These are phyloP conservation scores for Cardiospermum halicacabum DNA, from an alignment of 345 rosid species.

Conservation along the genomic window DNA sequence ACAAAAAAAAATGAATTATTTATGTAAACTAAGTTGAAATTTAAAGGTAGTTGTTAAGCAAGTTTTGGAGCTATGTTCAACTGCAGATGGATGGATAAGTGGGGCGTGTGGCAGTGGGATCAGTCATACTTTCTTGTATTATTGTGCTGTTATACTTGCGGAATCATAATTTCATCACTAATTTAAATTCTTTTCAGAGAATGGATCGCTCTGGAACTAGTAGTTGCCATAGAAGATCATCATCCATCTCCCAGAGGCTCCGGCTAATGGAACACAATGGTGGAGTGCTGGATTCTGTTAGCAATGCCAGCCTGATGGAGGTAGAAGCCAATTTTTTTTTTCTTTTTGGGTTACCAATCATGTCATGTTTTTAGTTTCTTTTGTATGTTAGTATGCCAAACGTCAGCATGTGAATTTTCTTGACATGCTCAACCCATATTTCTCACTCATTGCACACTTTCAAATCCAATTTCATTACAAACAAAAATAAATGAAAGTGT, in stretches of 20 bases:
- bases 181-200: constrained; percentile 43
- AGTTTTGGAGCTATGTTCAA: neutral
- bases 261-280: constrained; percentile 50
- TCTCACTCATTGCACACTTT: too few species aligned
- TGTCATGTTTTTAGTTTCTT: neutral
- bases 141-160: neutral
- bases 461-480: too few species aligned
- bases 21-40: too few species aligned
- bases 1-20: too few species aligned
- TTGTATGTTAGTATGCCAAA: neutral
- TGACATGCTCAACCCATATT: neutral
- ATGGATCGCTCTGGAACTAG: constrained; percentile 82
- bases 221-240: constrained; percentile 66
- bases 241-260: constrained; percentile 58
- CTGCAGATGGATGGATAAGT: neutral
- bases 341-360: neutral
- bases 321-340: constrained; percentile 32
- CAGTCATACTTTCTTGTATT: neutral
- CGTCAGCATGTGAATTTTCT: neutral
- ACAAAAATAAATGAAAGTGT: too few species aligned
- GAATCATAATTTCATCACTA: constrained; percentile 1
- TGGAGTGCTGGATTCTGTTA: constrained; percentile 57
- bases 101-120: neutral
- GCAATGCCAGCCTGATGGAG: constrained; percentile 91
- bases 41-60: neutral